Conservation (phyloP, 768 basidiomycete genomes). For the Crassisporium funariophilum region DNA sequence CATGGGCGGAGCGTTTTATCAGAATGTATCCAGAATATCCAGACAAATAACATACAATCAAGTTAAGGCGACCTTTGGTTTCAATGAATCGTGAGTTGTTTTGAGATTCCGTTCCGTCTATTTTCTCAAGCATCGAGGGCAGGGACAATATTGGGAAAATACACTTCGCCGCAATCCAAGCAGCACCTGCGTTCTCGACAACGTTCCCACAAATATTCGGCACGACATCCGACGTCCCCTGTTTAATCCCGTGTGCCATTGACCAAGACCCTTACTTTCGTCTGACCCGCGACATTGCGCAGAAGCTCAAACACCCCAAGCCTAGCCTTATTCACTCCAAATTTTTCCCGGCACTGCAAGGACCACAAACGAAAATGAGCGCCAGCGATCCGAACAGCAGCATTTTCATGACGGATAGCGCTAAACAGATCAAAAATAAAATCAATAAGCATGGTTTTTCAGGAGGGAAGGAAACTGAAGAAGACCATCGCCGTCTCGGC, state of each 20-base stretch:
- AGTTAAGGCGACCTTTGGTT: constrained; percentile 94
- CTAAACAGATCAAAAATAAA: constrained; percentile 95
- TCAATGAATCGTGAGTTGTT: constrained; percentile 84
- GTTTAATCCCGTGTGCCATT: constrained; percentile 96
- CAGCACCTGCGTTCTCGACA: constrained; percentile 95
- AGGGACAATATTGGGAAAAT: constrained; percentile 99
- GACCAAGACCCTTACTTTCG: constrained; percentile 99
- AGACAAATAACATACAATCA: constrained; percentile 92
- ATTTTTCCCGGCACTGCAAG: constrained; percentile 98
- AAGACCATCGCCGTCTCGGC: constrained; percentile 86
- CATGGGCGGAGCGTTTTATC: constrained; percentile 91
- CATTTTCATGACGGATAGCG: constrained; percentile 95
- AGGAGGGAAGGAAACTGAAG: constrained; percentile 93
- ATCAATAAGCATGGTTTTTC: constrained; percentile 96
- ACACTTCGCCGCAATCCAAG: constrained; percentile 95
- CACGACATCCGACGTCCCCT: constrained; percentile 76
- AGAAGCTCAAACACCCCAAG: constrained; percentile 94
- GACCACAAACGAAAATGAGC: constrained; percentile 99
- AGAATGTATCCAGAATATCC: constrained; percentile 91
- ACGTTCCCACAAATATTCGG: constrained; percentile 99
- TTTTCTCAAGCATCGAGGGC: constrained; percentile 5
- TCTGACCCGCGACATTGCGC: constrained; percentile 92
- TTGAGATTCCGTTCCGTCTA: neutral
- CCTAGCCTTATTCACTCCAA: constrained; percentile 91
- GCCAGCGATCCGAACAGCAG: constrained; percentile 91